These are phyloP conservation scores for Debaryomyces coudertii DNA, from an alignment of 1,139 yeast genomes.

Conservation along the genomic window DNA sequence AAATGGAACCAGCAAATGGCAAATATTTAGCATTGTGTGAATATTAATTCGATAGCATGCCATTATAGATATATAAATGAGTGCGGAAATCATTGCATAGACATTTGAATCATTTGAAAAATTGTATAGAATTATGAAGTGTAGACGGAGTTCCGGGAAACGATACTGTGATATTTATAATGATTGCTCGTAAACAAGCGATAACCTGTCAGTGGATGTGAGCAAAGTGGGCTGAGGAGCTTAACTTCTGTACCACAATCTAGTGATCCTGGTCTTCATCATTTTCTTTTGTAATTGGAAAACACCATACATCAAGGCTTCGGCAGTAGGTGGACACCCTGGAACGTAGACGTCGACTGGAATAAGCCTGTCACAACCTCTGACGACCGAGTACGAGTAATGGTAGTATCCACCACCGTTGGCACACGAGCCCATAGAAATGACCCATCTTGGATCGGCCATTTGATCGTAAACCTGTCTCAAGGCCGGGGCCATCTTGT, in stretches of 20 bases:
- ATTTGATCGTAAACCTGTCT: conserved; percentile 93
- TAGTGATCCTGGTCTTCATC: conserved; percentile 77
- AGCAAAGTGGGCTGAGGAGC: not conserved
- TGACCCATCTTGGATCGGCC: conserved; percentile 92
- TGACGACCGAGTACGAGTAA: conserved; percentile 83
- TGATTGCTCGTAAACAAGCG: conserved; percentile 3
- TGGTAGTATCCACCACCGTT: conserved; percentile 95
- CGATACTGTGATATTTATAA: conserved; percentile 2
- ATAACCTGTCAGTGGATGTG: not conserved
- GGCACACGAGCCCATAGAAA: conserved; percentile 94
- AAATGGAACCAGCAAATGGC: conserved; percentile 1
- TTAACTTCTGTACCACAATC: conserved; percentile 83
- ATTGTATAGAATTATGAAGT: not conserved
- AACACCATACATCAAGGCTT: conserved; percentile 89
- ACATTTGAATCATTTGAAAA: conserved; percentile 1
- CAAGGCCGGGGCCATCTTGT: conserved; percentile 92
- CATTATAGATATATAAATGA: not conserved
- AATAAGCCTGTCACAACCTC: conserved; percentile 87
- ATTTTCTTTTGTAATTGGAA: conserved; percentile 89
- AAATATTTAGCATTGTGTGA: not conserved
- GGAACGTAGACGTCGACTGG: conserved; percentile 93
- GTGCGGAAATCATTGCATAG: not conserved
- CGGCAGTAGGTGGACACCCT: conserved; percentile 92
- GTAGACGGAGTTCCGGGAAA: not conserved
- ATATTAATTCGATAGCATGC: not conserved